Base-by-base conservation (phyloP, 139 green algal genomes). In the Chlamydomonas schloesseri region DNA sequence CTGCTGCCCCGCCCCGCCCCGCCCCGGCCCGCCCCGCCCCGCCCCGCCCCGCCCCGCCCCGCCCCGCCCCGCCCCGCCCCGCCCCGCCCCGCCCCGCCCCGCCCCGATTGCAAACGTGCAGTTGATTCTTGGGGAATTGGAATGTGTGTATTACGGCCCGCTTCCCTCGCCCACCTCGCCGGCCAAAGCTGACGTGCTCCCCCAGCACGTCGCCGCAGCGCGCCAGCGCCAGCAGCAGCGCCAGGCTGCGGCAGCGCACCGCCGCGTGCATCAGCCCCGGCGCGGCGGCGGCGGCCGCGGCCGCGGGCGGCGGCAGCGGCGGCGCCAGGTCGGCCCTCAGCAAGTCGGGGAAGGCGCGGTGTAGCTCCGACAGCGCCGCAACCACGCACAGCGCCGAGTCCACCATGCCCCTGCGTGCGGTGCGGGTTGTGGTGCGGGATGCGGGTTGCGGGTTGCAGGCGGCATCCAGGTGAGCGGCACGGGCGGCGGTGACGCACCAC, bases 341-440 rank as follows among this genome's bases (percentile, higher is more conserved):
- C 33, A 82, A 57, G 55, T 82, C 75, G 34, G 75, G 75, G 75
- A 71, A 82, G 55, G 75, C 26, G 55, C 34, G 37, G 75, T 82
- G 36, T 34, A 82, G 75, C 24, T 82, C 75, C 21, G 75, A 37
- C 3, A 82, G 26, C 9, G 75, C 33, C 3, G 57, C 50, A 2
- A 71, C 75, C 21, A 28, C 57, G 23, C 33, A 58, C 57, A 82
- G 57, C 2, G 75, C 75, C 21, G 75, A 57, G 58, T 82, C 75
- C 34, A 82, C 20, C 31, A 82, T 33, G 47, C 47, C 6, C 57
- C 75, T 82, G 75, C 24, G 34, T 8, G 69, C 34, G 14, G 64
- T 26, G 28, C 20, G 23, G 57, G 2, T 26, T 26, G 9, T 29
- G 57, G 57, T 4, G 21, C 6, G 5, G 5, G 23, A 64, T 15